These are phyloP conservation scores for Lasiodiplodia sp. DNA, from an alignment of 2,329 filamentous ascomycete species.

Conservation along the genomic window DNA sequence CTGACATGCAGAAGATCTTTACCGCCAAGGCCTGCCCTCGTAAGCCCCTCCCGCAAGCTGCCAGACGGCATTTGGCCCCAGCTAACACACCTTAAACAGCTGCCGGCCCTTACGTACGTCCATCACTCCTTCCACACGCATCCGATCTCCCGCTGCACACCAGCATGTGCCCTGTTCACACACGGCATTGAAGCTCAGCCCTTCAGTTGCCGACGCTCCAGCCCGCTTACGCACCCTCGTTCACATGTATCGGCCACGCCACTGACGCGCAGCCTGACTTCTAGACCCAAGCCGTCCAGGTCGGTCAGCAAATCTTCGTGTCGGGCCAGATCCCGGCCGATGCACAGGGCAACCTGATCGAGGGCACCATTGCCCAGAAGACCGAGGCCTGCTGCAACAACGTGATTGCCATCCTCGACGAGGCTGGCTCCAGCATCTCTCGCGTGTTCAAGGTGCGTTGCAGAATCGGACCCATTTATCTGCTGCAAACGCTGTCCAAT, in stretches of 20 bases:
- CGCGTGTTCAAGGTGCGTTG: conserved; percentile 80
- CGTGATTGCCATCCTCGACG: conserved; percentile 81
- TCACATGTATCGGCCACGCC: conserved; percentile 2
- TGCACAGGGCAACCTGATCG: conserved; percentile 64
- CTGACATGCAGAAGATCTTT: conserved; percentile 53
- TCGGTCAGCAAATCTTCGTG: conserved; percentile 72
- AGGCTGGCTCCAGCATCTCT: conserved; percentile 77
- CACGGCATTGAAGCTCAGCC: conserved; percentile 9
- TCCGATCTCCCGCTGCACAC: neutral
- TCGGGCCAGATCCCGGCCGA: conserved; percentile 81
- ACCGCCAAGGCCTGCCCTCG: conserved; percentile 53
- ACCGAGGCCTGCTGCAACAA: conserved; percentile 79
- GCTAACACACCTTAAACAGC: conserved; percentile 40
- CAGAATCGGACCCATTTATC: neutral
- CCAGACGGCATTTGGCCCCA: conserved; percentile 2
- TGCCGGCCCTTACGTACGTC: conserved; percentile 54
- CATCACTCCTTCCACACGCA: conserved; percentile 10
- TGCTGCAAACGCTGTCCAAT: neutral
- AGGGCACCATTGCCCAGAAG: conserved; percentile 71
- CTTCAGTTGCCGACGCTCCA: neutral
- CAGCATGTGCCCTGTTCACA: neutral
- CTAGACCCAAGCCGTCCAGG: conserved; percentile 68
- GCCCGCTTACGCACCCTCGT: neutral
- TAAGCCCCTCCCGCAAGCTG: conserved; percentile 37
- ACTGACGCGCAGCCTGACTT: conserved; percentile 20